Base-by-base conservation (phyloP, 192 early-diverging fungal species). In the Martensiomyces pterosporus region DNA sequence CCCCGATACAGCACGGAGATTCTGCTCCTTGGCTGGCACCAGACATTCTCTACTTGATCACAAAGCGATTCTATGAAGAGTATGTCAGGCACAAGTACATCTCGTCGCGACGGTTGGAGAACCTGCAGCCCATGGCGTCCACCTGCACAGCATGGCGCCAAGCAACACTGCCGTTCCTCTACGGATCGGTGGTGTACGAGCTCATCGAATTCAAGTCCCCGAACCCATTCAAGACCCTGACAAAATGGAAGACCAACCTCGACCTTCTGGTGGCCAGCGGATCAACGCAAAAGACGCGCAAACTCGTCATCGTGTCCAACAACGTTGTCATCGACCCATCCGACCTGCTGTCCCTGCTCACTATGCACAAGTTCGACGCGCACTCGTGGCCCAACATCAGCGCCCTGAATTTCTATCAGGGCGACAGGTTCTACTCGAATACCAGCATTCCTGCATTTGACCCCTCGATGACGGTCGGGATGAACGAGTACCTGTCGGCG, bases 61-160 rank as follows among this genome's bases (percentile, higher is more conserved):
- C 29, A 12, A 5, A 32, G 29, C 29, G 29, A 5, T 32, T 32
- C 29, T 32, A 32, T 12, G 6, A 32, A 5, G 29, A 32, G 6
- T 32, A 8, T 32, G 29, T 32, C 5, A 32, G 12, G 12, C 29
- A 32, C 12, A 12, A 5, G 6, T 32, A 8, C 29, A 32, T 32
- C 12, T 32, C 29, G 29, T 32, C 29, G 2, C 34, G 43, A 7
- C 17, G 43, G 5, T 21, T 56, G 12, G 39, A 24, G 2, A 44
- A 40, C 5, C 14, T 56, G 3, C 9, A n/a, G 0, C 7, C 16
- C 9, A 21, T 64, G 12, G 41, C 52, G 0, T 25, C 47, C 2
- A 52, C 54, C 5, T 36, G 35, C 47, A 9, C 27, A 12, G 36
- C 42, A 21, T 64, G 60, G 60, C 52, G 60, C 2, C 47, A 25